Evolutionary conservation across 345 rosid species (phyloP).

Genomic region (Bruguiera gymnorhiza): DNA sequence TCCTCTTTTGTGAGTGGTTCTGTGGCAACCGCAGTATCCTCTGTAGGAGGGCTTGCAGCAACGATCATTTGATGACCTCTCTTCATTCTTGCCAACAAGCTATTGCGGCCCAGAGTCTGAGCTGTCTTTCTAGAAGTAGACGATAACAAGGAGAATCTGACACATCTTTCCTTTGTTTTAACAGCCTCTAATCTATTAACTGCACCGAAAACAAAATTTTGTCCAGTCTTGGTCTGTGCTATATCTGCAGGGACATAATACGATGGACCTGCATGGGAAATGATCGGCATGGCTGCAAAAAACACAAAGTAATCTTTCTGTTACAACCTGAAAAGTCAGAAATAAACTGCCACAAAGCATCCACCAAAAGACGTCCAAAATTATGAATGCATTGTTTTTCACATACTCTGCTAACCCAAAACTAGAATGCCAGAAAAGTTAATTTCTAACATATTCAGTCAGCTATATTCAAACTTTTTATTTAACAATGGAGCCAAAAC

Average conservation of each 20-base stretch:
- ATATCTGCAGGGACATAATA: conserved; percentile 36
- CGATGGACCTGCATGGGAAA: conserved; percentile 49
- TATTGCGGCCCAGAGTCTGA: conserved; percentile 23
- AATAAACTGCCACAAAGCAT: too few relatives aligned
- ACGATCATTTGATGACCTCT: conserved; percentile 54
- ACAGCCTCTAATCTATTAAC: conserved; percentile 30
- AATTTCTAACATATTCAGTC: too few relatives aligned
- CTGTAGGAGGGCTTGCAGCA: conserved; percentile 93
- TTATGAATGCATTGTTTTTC: too few relatives aligned
- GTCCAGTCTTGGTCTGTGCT: conserved; percentile 28
- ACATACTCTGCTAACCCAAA: too few relatives aligned
- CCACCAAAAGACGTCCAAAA: too few relatives aligned
- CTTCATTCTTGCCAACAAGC: conserved; percentile 24
- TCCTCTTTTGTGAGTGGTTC: conserved; percentile 94
- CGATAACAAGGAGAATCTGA: conserved; percentile 35
- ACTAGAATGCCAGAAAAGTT: too few relatives aligned
- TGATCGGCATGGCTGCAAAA: conserved; percentile 54
- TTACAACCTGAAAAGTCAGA: not conserved
- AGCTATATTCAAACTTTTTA: too few relatives aligned
- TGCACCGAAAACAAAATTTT: conserved; percentile 24
- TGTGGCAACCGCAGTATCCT: conserved; percentile 61
- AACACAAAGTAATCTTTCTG: not conserved
- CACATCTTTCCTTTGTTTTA: conserved; percentile 34
- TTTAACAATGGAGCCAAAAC: too few relatives aligned
- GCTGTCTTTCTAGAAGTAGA: conserved; percentile 27